phyloP scores from a whole-genome alignment of 2,329 filamentous ascomycete species.

The Cadophora malorum region DNA sequence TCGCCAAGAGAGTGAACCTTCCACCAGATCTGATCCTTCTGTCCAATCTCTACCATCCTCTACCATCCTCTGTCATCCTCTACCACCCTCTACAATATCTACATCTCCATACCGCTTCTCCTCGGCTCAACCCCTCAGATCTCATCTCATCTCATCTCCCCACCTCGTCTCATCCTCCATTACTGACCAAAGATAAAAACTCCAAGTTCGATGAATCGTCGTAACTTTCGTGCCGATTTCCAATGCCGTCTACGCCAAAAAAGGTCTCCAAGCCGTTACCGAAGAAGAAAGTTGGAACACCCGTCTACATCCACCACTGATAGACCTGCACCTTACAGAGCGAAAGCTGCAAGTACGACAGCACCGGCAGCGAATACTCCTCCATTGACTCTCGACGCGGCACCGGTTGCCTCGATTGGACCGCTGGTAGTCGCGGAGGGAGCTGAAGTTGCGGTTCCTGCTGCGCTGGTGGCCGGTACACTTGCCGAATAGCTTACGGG shows the following conservation, averaged over 20 bases:
- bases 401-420: neutral
- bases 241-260: slow-evolving; percentile 5
- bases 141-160: neutral
- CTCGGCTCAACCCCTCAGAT: neutral
- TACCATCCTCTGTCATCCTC: too few relatives aligned
- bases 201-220: slow-evolving; percentile 7
- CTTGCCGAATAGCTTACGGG: slow-evolving; percentile 1
- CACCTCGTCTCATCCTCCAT: neutral
- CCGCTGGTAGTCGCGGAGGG: slow-evolving; percentile 1
- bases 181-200: neutral
- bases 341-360: slow-evolving; percentile 35
- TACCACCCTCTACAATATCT: neutral
- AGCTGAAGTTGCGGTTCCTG: slow-evolving; percentile 11
- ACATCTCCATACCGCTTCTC: neutral
- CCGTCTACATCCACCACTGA: neutral
- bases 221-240: slow-evolving; percentile 8
- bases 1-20: slow-evolving; percentile 16
- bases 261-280: neutral
- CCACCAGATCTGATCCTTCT: neutral
- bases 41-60: too few relatives aligned
- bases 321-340: slow-evolving; percentile 30
- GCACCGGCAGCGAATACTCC: slow-evolving; percentile 28
- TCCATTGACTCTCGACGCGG: slow-evolving; percentile 16
- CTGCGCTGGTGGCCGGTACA: neutral
- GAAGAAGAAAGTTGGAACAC: slow-evolving; percentile 9